Percentiles rank a stretch among this genome's conserved stretches.
These are phyloP conservation scores for Chaetomium olivaceum DNA, from an alignment of 2,329 filamentous ascomycete species.

Conservation along the genomic window DNA sequence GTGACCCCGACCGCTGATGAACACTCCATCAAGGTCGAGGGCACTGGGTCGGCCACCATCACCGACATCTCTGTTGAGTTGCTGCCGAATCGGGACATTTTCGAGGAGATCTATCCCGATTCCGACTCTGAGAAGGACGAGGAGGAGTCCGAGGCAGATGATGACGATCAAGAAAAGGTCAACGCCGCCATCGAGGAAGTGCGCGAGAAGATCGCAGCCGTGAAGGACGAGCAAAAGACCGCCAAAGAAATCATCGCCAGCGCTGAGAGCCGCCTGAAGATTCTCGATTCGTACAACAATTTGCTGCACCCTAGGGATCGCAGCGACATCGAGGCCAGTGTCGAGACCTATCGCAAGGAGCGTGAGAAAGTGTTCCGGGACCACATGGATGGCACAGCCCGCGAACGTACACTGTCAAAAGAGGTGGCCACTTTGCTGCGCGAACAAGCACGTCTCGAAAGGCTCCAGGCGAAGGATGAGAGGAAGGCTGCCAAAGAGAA, in stretches of 20 bases:
- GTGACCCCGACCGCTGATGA: conserved; percentile 55
- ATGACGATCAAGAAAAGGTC: conserved; percentile 34
- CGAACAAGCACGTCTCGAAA: conserved; percentile 38
- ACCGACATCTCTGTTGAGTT: conserved; percentile 63
- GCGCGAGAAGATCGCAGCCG: conserved; percentile 36
- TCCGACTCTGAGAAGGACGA: conserved; percentile 41
- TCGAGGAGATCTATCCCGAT: conserved; percentile 55
- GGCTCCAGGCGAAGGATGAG: conserved; percentile 30
- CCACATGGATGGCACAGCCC: conserved; percentile 38
- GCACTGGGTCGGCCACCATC: conserved; percentile 58
- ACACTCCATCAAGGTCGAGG: conserved; percentile 61
- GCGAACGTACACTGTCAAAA: conserved; percentile 39
- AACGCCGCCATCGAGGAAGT: conserved; percentile 37
- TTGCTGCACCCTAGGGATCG: conserved; percentile 40
- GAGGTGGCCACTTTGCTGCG: conserved; percentile 38
- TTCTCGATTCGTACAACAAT: conserved; percentile 46
- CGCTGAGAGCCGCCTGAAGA: conserved; percentile 42
- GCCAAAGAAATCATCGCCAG: conserved; percentile 39
- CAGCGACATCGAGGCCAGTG: conserved; percentile 40
- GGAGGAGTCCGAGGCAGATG: conserved; percentile 33
- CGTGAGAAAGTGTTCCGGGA: conserved; percentile 47
- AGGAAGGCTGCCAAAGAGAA: conserved; percentile 36
- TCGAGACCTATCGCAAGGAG: conserved; percentile 47
- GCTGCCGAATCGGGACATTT: conserved; percentile 55
- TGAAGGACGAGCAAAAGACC: conserved; percentile 37